Percentiles rank a stretch among this genome's conserved stretches.
These are phyloP conservation scores for Borovskyia barvae DNA, from an alignment of 208 protist species.

Conservation along the genomic window DNA sequence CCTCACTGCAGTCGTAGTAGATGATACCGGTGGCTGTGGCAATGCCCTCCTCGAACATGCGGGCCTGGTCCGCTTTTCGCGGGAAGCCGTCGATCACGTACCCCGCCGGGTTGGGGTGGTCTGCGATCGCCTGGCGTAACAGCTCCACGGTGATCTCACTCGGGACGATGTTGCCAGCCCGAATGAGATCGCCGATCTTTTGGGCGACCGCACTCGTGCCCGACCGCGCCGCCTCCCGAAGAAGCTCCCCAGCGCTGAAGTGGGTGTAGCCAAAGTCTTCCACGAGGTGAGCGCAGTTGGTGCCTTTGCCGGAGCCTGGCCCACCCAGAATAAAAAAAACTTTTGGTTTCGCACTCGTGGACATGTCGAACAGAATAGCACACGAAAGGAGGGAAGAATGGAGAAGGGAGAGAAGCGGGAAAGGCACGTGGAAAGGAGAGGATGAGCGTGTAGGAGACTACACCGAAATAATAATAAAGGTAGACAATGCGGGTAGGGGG, in stretches of 20 bases:
- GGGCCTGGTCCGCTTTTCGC: conserved; percentile 78
- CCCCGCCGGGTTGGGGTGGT: conserved; percentile 56
- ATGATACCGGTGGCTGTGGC: conserved; percentile 59
- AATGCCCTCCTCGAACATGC: conserved; percentile 84
- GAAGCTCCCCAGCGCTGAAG: conserved; percentile 83
- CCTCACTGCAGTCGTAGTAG: conserved; percentile 81
- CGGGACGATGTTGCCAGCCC: conserved; percentile 78
- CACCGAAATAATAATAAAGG: too few species aligned
- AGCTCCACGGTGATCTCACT: conserved; percentile 88
- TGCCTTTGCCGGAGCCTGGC: conserved; percentile 86
- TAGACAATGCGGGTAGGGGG: too few species aligned
- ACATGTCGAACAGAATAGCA: conserved; percentile 7
- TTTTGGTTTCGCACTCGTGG: conserved; percentile 23
- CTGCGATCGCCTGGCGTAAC: conserved; percentile 56
- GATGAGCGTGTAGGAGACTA: too few species aligned
- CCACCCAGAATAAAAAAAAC: conserved; percentile 89
- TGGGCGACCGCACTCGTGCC: conserved; percentile 67
- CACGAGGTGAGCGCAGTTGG: conserved; percentile 71
- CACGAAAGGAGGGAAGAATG: background rate
- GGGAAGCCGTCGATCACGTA: conserved; percentile 92
- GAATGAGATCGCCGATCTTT: conserved; percentile 68
- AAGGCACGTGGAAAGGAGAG: too few species aligned
- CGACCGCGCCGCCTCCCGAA: conserved; percentile 64
- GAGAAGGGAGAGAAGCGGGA: too few species aligned
- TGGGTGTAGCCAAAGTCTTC: conserved; percentile 85